Evolutionary conservation across 345 rosid species (phyloP).

Genomic region (Viola odorata): DNA sequence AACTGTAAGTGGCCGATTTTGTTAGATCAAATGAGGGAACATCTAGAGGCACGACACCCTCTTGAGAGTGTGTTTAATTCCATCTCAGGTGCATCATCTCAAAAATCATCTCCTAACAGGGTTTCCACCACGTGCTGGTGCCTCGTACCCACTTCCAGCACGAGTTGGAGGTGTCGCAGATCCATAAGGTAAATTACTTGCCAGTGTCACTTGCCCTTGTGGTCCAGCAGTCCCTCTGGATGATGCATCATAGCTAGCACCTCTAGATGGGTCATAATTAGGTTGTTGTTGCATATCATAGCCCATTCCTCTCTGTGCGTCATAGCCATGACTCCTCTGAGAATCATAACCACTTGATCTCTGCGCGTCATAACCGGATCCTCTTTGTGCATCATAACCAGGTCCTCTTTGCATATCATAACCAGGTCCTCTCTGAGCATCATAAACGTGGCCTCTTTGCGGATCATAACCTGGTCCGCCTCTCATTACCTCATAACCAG

Average conservation of each 20-base stretch:
- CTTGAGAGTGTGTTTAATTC: too few species aligned
- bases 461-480: conserved; percentile 29
- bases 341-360: conserved; percentile 23
- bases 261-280: conserved; percentile 17
- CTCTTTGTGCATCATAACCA: conserved; percentile 12
- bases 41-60: too few species aligned
- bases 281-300: conserved; percentile 29
- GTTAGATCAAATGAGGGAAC: too few species aligned
- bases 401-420: conserved; percentile 16
- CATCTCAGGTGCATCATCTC: not conserved
- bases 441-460: conserved; percentile 7
- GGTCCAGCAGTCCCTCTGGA: conserved; percentile 34
- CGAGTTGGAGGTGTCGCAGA: conserved; percentile 56
- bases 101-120: conserved; percentile 45
- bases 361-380: conserved; percentile 16
- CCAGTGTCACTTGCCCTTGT: conserved; percentile 34
- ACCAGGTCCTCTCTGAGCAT: conserved; percentile 7
- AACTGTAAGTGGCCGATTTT: too few species aligned
- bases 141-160: conserved; percentile 35
- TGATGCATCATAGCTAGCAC: conserved; percentile 25
- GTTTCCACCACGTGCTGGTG: conserved; percentile 48
- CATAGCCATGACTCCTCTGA: conserved; percentile 31
- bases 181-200: conserved; percentile 42
- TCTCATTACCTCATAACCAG: conserved; percentile 27
- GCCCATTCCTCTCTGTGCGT: conserved; percentile 21